Evolutionary conservation across 1,284 basidiomycete genomes (phyloP).

Genomic region (Nidula niveotomentosa): DNA sequence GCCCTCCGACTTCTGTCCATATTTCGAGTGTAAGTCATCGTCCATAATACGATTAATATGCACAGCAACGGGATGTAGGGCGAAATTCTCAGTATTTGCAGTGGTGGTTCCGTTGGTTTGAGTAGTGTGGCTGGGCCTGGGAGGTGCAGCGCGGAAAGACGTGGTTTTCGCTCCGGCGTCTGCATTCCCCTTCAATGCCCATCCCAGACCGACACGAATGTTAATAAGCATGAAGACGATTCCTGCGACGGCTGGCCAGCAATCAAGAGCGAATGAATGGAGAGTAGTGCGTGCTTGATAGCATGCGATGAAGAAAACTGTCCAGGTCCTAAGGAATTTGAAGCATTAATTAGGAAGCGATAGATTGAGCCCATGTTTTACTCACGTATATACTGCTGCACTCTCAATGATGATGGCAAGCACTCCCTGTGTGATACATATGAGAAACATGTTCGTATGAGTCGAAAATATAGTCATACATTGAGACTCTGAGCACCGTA

Average conservation of each 20-base stretch:
- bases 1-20: neutral
- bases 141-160: neutral
- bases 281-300: neutral
- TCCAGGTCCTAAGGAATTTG: neutral
- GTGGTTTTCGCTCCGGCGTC: neutral
- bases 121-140: neutral
- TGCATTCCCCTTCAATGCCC: slow-evolving; percentile 1
- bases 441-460: neutral
- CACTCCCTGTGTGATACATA: neutral
- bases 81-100: neutral
- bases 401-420: neutral
- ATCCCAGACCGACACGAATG: slow-evolving; percentile 10
- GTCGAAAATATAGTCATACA: neutral
- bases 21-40: neutral
- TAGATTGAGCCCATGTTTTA: neutral
- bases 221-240: slow-evolving; percentile 14
- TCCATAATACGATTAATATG: neutral
- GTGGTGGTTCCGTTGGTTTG: neutral
- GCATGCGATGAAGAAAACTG: neutral
- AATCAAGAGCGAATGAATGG: slow-evolving; percentile 2
- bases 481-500: neutral
- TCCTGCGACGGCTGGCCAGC: slow-evolving; percentile 2
- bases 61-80: neutral
- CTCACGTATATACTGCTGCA: neutral
- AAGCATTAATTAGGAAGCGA: neutral